These are phyloP conservation scores for Aspergillus neotritici DNA, from an alignment of 2,329 filamentous ascomycete genomes.

Conservation along the genomic window DNA sequence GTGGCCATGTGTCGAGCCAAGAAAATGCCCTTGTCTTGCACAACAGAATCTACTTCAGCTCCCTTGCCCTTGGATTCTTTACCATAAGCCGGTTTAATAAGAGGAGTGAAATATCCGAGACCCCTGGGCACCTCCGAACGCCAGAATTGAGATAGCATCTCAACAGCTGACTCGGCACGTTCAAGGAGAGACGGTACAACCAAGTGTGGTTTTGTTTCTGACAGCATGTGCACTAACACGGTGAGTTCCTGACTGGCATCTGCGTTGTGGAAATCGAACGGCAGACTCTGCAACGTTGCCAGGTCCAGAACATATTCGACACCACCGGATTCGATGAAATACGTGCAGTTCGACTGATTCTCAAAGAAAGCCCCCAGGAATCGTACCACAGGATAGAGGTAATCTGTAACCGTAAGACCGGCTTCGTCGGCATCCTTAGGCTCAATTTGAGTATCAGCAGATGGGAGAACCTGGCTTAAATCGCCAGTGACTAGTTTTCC, in stretches of 20 bases:
- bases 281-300: conserved; percentile 72
- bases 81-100: conserved; percentile 42
- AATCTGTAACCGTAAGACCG: conserved; percentile 57
- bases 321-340: conserved; percentile 72
- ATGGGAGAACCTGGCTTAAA: conserved; percentile 23
- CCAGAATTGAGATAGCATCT: conserved; percentile 62
- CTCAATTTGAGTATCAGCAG: conserved; percentile 25
- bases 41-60: conserved; percentile 27
- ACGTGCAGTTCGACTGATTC: conserved; percentile 65
- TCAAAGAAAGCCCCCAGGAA: conserved; percentile 74
- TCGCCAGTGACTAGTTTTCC: conserved; percentile 30
- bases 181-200: conserved; percentile 75
- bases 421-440: conserved; percentile 47
- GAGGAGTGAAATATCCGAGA: conserved; percentile 63
- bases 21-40: conserved; percentile 60
- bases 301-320: conserved; percentile 81
- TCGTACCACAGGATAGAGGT: conserved; percentile 67
- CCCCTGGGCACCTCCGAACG: conserved; percentile 41
- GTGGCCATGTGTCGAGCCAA: conserved; percentile 73
- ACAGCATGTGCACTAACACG: conserved; percentile 67
- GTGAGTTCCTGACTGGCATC: conserved; percentile 64
- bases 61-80: conserved; percentile 15
- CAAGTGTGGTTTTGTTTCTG: conserved; percentile 74
- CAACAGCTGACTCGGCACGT: conserved; percentile 64
- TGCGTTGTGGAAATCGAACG: conserved; percentile 64